A percentile compares a stretch with the other conserved stretches of the same genome.
These are phyloP conservation scores for Solanum etuberosum DNA, from an alignment of 257 asterid genomes.

Conservation along the genomic window DNA sequence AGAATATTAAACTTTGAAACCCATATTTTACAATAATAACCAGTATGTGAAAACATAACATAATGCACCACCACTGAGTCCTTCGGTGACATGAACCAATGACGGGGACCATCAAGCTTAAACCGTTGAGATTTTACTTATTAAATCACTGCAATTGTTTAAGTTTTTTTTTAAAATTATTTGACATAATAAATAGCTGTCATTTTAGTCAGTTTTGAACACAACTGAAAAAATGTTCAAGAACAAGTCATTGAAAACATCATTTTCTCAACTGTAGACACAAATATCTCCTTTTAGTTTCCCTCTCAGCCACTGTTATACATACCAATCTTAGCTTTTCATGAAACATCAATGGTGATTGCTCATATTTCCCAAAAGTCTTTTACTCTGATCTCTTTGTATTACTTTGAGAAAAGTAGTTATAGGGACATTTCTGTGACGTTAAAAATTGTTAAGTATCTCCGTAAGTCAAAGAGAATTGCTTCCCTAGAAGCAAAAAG, in stretches of 20 bases:
- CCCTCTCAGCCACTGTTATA: neutral
- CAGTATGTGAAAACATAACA: neutral
- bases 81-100: neutral
- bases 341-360: neutral
- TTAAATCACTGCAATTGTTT: neutral
- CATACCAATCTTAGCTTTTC: neutral
- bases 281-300: neutral
- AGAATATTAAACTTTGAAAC: neutral
- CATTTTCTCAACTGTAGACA: neutral
- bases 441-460: neutral
- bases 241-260: neutral
- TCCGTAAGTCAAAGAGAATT: neutral
- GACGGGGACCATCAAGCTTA: neutral
- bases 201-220: neutral
- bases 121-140: neutral
- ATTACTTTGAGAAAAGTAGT: neutral
- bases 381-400: neutral
- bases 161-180: accelerated
- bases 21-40: neutral
- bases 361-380: neutral
- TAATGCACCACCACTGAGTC: neutral
- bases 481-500: neutral
- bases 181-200: neutral
- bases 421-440: neutral
- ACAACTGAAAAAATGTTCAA: neutral